Evolutionary conservation across 1,284 basidiomycete genomes (phyloP).

Genomic region (Wolfiporia cocos): DNA sequence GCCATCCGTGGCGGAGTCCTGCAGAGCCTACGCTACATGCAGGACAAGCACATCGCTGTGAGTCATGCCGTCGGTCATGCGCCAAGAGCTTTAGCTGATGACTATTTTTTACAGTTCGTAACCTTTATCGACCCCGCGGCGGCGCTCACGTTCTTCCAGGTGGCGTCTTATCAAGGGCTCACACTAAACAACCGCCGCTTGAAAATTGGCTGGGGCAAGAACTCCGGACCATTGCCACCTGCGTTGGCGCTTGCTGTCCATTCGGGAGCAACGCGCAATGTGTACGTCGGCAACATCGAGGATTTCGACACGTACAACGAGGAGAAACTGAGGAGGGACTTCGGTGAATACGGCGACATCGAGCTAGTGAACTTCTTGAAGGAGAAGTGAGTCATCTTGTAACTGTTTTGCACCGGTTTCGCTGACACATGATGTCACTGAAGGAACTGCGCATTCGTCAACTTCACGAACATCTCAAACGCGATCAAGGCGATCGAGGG

Average conservation of each 20-base stretch:
- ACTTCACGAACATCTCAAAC: constrained; percentile 88
- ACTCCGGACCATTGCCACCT: constrained; percentile 78
- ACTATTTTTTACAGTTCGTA: constrained; percentile 55
- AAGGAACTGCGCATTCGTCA: constrained; percentile 92
- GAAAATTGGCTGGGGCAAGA: constrained; percentile 95
- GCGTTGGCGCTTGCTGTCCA: constrained; percentile 83
- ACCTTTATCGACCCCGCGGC: constrained; percentile 88
- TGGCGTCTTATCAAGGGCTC: constrained; percentile 81
- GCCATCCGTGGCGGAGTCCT: constrained; percentile 88
- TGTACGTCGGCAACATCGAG: constrained; percentile 90
- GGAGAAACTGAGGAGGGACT: constrained; percentile 83
- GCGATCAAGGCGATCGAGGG: constrained; percentile 95
- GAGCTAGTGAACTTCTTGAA: constrained; percentile 93
- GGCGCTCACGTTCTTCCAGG: constrained; percentile 88
- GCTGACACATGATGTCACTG: constrained; percentile 3
- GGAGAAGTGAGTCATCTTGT: constrained; percentile 65
- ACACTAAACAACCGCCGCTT: constrained; percentile 87
- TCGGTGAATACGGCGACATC: constrained; percentile 90
- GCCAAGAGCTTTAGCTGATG: background rate
- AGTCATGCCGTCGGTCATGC: constrained; percentile 22
- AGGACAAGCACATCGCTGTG: constrained; percentile 91
- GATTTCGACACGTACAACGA: constrained; percentile 87
- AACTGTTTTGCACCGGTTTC: background rate
- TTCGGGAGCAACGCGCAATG: constrained; percentile 87
- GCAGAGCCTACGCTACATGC: constrained; percentile 87